Evolutionary conservation across 805 yeast species (phyloP), one percentile per base, ranked within the genome.

Genomic region (Tetrapisispora iriomotensis): DNA sequence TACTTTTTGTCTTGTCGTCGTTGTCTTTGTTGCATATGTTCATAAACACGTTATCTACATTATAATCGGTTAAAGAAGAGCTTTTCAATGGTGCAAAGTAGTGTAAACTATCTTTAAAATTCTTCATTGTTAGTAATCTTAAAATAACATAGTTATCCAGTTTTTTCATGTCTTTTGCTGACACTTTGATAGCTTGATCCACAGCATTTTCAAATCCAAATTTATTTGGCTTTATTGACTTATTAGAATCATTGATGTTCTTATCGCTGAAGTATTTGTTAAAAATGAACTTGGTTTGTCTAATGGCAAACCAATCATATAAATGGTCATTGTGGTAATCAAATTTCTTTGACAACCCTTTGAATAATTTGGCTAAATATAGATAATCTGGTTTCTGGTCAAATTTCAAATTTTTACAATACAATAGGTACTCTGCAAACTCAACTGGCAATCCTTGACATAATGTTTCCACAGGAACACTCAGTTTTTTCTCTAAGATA

Each of bases 301-400:
- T 55, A 29, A 56, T 46, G 51, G 87, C 75, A 22, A 96, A 90
- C 98, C 98, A 90, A 65, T 90, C 98, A 64, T 87, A 90, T 18
- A 92, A 78, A 62, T 87, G 90, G 65, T 90, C 97, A 62, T 88
- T 90, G 51, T 81, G 78, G 62, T 86, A 90, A 42, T 85, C 84
- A 60, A 90, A 90, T 48, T 90, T 77, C 47, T 84, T 70, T 59
- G 86, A 86, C 52, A 92, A 70, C 57, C 88, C 96, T 55, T 96
- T 77, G 65, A 90, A 82, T 42, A 90, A 70, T 60, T 85, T 81
- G 55, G 96, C 82, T 61, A 90, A 71, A 59, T 81, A 90, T 34
- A 78, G 72, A 62, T 92, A 90, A 64, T 90, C 97, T 9, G 98
- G 98, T 60, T 86, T 86, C 62, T 92, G 97, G 55, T 90, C 97